Conservation (phyloP, 306 rosid species). For the Cucurbita argyrosperma region DNA sequence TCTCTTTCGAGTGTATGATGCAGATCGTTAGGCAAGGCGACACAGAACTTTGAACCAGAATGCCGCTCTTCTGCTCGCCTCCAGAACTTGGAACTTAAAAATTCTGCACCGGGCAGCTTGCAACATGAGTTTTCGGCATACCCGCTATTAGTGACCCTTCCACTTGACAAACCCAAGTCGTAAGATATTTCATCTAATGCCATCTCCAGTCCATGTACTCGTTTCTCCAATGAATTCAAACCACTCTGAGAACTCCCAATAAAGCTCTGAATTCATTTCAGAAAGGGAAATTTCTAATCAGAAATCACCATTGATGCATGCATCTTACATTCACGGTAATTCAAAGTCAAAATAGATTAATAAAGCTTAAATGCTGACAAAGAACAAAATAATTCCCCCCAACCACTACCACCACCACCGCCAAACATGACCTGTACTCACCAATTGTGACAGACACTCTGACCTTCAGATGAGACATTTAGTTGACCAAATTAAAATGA, state of each 20-base stretch:
- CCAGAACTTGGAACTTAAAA: slow-evolving; percentile 89
- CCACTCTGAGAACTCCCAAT: slow-evolving; percentile 91
- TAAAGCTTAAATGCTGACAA: neutral
- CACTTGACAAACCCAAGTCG: slow-evolving; percentile 64
- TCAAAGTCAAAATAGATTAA: neutral
- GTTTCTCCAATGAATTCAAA: slow-evolving; percentile 71
- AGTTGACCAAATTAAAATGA: neutral
- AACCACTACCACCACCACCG: neutral
- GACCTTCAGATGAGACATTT: neutral
- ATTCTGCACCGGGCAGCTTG: slow-evolving; percentile 87
- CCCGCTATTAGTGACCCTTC: slow-evolving; percentile 33
- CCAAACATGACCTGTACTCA: neutral
- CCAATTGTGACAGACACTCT: neutral
- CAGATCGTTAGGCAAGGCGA: slow-evolving; percentile 19
- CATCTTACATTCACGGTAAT: neutral
- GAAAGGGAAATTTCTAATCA: slow-evolving; percentile 11
- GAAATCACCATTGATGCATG: neutral
- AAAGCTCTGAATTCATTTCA: slow-evolving; percentile 47
- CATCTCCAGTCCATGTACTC: slow-evolving; percentile 80
- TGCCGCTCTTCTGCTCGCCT: slow-evolving; percentile 57
- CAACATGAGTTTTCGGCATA: slow-evolving; percentile 65
- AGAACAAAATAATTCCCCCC: neutral
- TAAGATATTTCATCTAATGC: slow-evolving; percentile 83
- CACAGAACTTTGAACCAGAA: slow-evolving; percentile 34
- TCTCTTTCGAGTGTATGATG: slow-evolving; percentile 25